Evolutionary conservation across 768 basidiomycete genomes (phyloP), one percentile per base, ranked within the genome.

Genomic region (Tulasnella sp.): DNA sequence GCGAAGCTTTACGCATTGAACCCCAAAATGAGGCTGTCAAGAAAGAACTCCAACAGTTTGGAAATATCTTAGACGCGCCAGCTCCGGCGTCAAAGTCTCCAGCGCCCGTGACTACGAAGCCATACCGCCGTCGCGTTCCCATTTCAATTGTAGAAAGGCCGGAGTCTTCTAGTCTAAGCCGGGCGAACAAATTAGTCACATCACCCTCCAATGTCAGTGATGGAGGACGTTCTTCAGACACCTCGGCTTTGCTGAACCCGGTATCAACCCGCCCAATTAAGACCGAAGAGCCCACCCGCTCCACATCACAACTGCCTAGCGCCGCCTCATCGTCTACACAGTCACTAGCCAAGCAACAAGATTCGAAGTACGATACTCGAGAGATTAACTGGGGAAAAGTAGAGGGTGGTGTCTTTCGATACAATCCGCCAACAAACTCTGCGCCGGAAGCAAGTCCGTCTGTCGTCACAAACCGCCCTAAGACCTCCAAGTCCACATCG

Each of bases 11-110:
- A 26, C 80, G 80, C 42, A 76, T 90, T 0, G 92, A 94, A 72
- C 87, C 91, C 2, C 75, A 81, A 0, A 93, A 94, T 76, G 80
- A 80, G 5, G 81, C 87, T 5, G 86, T 90, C 0, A 86, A 84
- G 77, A 81, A 84, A 19, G 92, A 94, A 78, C 79, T 92, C 63
- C 79, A 78, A 29, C 26, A 52, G 11, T 32, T 59, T 35, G 19
- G 44, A 69, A 32, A 14, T 36, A 1, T 7, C 17, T 41, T 34
- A 19, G 44, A 36, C 40, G 36, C 34, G 26, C 34, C 29, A 32
- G 40, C 42, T 1, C 19, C 41, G 11, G n/a, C 69, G 16, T 19
- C 12, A 29, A 67, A 67, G 17, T 4, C 66, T 8, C 87, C 59
- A 32, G 41, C 42, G 36, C 26, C 47, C 1, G 11, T 39, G 19